A percentile compares a stretch with the other conserved stretches of the same genome.
Conservation (phyloP, 176 grass and related monocot species). For the Pharus latifolius region DNA sequence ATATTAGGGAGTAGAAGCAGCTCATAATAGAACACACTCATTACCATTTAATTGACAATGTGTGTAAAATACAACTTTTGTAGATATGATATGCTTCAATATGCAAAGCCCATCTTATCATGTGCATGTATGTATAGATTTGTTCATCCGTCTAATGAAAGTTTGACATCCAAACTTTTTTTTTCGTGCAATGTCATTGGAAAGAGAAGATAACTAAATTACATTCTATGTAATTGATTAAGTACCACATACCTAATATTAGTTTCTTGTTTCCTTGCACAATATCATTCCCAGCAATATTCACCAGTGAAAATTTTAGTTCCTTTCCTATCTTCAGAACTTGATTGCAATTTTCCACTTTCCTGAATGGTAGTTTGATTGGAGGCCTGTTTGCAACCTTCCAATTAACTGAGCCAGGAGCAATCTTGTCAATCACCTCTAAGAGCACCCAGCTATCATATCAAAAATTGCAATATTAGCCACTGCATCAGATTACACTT, state of each 20-base stretch:
- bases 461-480: conserved; percentile 13
- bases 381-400: conserved; percentile 79
- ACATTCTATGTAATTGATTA: neutral
- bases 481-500: neutral
- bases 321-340: conserved; percentile 93
- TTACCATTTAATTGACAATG: neutral
- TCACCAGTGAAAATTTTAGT: conserved; percentile 94
- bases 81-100: neutral
- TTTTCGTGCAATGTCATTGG: no score
- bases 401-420: conserved; percentile 81
- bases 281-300: conserved; percentile 95
- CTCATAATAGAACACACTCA: neutral
- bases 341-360: conserved; percentile 99
- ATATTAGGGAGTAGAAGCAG: neutral
- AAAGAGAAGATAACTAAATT: neutral
- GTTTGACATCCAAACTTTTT: no score
- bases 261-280: conserved; percentile 97
- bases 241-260: conserved; percentile 65
- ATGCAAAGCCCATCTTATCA: neutral
- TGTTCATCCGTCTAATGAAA: no score
- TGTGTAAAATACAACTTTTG: neutral
- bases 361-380: conserved; percentile 91
- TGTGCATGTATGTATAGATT: neutral
- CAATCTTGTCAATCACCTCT: conserved; percentile 83
- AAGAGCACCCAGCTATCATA: conserved; percentile 75